Percentiles rank a stretch among this genome's conserved stretches.
These are phyloP conservation scores for Melanogaster broomeanus DNA, from an alignment of 768 basidiomycete genomes.

Conservation along the genomic window DNA sequence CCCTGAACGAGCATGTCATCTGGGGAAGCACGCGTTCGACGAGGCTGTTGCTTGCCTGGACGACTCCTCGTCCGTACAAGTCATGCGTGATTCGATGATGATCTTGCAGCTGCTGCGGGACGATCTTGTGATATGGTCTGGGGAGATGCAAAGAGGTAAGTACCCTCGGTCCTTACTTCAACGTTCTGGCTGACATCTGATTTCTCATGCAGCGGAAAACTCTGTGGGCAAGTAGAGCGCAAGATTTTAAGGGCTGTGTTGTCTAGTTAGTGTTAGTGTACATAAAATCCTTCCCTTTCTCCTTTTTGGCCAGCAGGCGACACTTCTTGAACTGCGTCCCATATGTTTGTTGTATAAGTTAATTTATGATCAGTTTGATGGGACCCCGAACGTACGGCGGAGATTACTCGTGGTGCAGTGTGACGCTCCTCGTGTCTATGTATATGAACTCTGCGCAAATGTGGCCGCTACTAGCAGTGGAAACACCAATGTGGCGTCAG, in stretches of 20 bases:
- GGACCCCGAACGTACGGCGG: neutral
- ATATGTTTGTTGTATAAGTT: slow-evolving; percentile 8
- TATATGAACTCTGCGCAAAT: slow-evolving; percentile 57
- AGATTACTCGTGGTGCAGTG: neutral
- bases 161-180: neutral
- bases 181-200: slow-evolving; percentile 10
- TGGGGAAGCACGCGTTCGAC: slow-evolving; percentile 92
- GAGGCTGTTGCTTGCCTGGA: slow-evolving; percentile 76
- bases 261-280: slow-evolving; percentile 1
- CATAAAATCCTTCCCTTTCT: neutral
- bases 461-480: slow-evolving; percentile 95
- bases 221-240: slow-evolving; percentile 14
- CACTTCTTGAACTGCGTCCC: neutral
- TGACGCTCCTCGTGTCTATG: neutral
- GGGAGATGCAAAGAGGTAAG: slow-evolving; percentile 59
- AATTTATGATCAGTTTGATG: slow-evolving; percentile 10
- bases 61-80: slow-evolving; percentile 41
- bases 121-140: slow-evolving; percentile 85
- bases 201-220: slow-evolving; percentile 24
- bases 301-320: neutral
- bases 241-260: neutral
- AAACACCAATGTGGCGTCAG: slow-evolving; percentile 97
- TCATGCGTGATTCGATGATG: slow-evolving; percentile 73
- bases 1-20: slow-evolving; percentile 83
- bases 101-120: slow-evolving; percentile 83